Evolutionary conservation across 176 grass and related monocot species (phyloP), one percentile per base, ranked within the genome.

Genomic region (Triticum monococcum): DNA sequence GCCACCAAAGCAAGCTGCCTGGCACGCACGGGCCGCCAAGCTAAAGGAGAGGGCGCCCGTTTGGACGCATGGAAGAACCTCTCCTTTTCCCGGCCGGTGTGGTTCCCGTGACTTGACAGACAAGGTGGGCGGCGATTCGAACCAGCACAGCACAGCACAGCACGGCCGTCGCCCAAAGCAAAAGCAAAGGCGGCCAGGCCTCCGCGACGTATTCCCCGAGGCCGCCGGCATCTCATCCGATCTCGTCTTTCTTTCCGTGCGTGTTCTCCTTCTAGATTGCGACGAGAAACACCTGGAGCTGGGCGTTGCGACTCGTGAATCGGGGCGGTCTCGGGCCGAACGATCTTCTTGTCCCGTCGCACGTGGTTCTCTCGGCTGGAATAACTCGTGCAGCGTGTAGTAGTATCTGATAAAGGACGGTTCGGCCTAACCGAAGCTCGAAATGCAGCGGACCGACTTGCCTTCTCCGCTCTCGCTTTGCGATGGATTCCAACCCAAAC

Each of bases 121-220:
- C 26, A 82, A 63, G 87, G 79, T 72, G 30, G 38, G 36, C 38
- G 35, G 35, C 35, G 37, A 41, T 12, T 43, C 45, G 75, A 61
- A 67, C 86, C 32, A 52, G 62, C 1, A 18, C 31, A 48, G 63
- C 1, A 20, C 12, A 14, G 12, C 46, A 13, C 43, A 46, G 8
- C 37, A 38, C 38, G 10, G 52, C 52, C 52, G 54, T 59, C 24
- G 79, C 89, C 57, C 18, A 38, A 90, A 87, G 65, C 73, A 57
- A 79, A 90, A 76, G 89, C 89, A 79, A 90, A 40, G 72, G 84
- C 72, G 26, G 28, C 62, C 12, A 20, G 11, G 41, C 17, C 33
- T 25, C 36, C 4, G 8, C 24, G n/a, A 60, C 3, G 28, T 71
- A 78, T 85, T 85, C 70, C 12, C 54, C 43, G 0, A 20, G 8